Percentiles rank a stretch among this genome's conserved stretches.
Evolutionary conservation across 306 rosid species (phyloP).

Genomic region (Quillaja saponaria): DNA sequence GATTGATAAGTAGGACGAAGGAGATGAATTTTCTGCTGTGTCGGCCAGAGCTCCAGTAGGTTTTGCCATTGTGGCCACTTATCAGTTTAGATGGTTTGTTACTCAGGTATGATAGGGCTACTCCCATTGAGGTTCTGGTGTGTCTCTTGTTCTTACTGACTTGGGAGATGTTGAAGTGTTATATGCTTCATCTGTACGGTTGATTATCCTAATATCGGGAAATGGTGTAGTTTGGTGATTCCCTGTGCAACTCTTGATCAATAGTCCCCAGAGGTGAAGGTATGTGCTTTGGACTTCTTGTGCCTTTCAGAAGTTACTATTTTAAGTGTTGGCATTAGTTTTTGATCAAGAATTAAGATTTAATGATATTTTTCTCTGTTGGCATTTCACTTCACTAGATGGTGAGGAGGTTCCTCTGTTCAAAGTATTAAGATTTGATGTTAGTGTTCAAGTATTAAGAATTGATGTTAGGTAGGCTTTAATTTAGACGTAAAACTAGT

Average conservation of each 20-base stretch:
- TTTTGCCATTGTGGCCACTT: slow-evolving; percentile 70
- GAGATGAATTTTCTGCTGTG: slow-evolving; percentile 72
- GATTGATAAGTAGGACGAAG: slow-evolving; percentile 60
- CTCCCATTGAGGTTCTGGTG: background rate
- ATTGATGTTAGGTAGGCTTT: background rate
- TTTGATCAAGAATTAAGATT: background rate
- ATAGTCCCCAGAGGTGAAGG: slow-evolving; percentile 93
- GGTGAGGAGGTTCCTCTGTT: background rate
- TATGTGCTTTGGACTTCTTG: slow-evolving; percentile 31
- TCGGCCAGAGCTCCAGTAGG: slow-evolving; percentile 77
- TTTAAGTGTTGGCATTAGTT: background rate
- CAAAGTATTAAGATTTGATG: background rate
- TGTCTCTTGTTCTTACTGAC: slow-evolving; percentile 12
- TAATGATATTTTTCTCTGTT: background rate
- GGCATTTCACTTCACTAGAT: background rate
- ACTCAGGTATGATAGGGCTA: slow-evolving; percentile 54
- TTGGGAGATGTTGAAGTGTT: slow-evolving; percentile 9
- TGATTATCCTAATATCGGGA: slow-evolving; percentile 75
- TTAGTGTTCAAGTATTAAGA: background rate
- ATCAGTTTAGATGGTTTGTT: slow-evolving; percentile 86
- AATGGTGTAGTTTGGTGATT: slow-evolving; percentile 66
- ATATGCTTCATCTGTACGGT: slow-evolving; percentile 48
- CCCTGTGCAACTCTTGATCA: slow-evolving; percentile 93
- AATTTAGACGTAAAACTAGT: background rate
- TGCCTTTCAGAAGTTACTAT: background rate